These are phyloP conservation scores for Exserohilum rostratum DNA, from an alignment of 2,329 filamentous ascomycete genomes.

Conservation along the genomic window DNA sequence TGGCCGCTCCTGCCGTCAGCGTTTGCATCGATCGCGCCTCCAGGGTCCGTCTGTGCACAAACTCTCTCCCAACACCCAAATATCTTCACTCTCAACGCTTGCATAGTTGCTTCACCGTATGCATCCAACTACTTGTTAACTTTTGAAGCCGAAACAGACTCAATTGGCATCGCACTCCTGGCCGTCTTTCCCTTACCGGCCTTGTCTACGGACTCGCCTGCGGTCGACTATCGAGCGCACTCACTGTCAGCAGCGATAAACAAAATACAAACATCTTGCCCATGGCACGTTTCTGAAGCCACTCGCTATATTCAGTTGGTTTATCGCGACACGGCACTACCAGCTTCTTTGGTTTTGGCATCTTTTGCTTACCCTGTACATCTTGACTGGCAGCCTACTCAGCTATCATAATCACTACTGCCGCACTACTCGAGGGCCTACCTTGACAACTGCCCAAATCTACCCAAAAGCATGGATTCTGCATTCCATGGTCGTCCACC, in stretches of 20 bases:
- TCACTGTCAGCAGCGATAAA: conserved; percentile 33
- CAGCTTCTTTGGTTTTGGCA: conserved; percentile 24
- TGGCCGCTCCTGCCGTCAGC: conserved; percentile 26
- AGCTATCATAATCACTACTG: conserved; percentile 15
- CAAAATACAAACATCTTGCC: conserved; percentile 18
- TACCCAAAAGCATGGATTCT: conserved; percentile 37
- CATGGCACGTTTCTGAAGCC: conserved; percentile 23
- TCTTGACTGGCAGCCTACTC: conserved; percentile 23
- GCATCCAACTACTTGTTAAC: conserved; percentile 43
- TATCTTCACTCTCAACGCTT: conserved; percentile 17
- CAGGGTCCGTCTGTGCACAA: conserved; percentile 29
- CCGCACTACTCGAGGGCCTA: conserved; percentile 11
- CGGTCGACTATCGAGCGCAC: conserved; percentile 18
- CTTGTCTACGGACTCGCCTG: conserved; percentile 24
- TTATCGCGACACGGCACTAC: conserved; percentile 21
- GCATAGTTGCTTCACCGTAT: conserved; percentile 31
- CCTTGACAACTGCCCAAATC: conserved; percentile 14
- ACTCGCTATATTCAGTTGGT: conserved; percentile 17
- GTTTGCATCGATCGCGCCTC: conserved; percentile 30
- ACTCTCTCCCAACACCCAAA: conserved; percentile 1
- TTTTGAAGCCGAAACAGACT: conserved; percentile 35
- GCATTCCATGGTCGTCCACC: conserved; percentile 38
- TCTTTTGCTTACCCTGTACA: conserved; percentile 35
- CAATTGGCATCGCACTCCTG: conserved; percentile 33
- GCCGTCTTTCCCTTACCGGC: conserved; percentile 41